A percentile compares a stretch with the other conserved stretches of the same genome.
These are phyloP conservation scores for Lepidopterella palustris DNA, from an alignment of 495 filamentous ascomycete species.

Conservation along the genomic window DNA sequence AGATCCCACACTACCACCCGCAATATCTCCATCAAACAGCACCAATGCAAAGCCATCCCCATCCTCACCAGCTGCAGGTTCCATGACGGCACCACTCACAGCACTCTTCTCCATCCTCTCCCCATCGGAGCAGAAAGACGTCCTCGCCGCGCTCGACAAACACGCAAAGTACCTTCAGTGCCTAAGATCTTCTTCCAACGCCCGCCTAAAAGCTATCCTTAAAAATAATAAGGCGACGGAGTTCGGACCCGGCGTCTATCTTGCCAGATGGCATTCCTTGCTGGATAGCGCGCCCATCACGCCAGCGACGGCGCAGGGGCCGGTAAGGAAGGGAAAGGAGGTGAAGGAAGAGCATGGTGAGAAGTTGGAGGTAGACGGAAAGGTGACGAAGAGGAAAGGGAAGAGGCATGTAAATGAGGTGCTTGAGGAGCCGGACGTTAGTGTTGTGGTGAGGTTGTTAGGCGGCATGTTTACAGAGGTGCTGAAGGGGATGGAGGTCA, in stretches of 20 bases:
- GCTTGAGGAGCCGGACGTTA: background rate
- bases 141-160: constrained; percentile 43
- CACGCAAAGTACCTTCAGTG: constrained; percentile 49
- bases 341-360: constrained; percentile 44
- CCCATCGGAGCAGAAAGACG: constrained; percentile 26
- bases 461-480: background rate
- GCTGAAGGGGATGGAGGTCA: constrained; percentile 1
- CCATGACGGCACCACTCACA: constrained; percentile 42
- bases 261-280: constrained; percentile 56
- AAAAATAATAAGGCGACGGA: constrained; percentile 17
- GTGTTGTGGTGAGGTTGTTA: background rate
- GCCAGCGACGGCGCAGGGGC: constrained; percentile 42
- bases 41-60: background rate
- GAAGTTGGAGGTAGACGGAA: background rate
- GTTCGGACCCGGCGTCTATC: constrained; percentile 56
- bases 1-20: background rate
- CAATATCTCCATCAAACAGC: background rate
- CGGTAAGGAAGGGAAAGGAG: constrained; percentile 45
- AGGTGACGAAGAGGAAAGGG: background rate
- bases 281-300: constrained; percentile 55
- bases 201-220: constrained; percentile 39
- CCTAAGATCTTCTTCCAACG: constrained; percentile 43
- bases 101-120: constrained; percentile 43
- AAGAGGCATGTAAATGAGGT: background rate
- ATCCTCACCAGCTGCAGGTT: constrained; percentile 35